Base-by-base conservation (phyloP, 352 stramenopile species). In the Pythium pectinolyticum region DNA sequence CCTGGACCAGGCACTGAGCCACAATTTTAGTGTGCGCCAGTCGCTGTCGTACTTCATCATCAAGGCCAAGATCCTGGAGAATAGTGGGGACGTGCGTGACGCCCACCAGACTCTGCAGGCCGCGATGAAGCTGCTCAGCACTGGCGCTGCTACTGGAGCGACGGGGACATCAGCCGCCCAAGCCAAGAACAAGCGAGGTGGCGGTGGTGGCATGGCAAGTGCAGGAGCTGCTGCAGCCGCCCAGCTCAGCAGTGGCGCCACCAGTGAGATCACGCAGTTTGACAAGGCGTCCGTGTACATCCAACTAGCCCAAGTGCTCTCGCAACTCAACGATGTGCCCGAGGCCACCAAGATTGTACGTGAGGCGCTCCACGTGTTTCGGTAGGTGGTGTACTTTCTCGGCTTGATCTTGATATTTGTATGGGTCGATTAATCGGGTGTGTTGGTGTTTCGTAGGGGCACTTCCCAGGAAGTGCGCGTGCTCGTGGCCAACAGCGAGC, bases 271-370 rank as follows among this genome's bases (percentile, higher is more conserved):
- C 17, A 70, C 80, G 2, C 69, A 91, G 4, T 89, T 90, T 32
- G 90, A 97, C 63, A 90, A 92, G 32, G 87, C 88, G 0, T 92
- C 82, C 0, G 80, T 97, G 15, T 97, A 95, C 65, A 95, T 97
- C 37, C 75, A 94, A 45, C 74, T 95, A 57, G 84, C 90, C 0
- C 77, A 91, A 34, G 83, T 91, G 34, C 73, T 92, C 9, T 88
- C 82, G 11, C 83, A 94, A 59, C 75, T 94, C 45, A 92, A 85
- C 49, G 81, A 92, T 41, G 76, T 90, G 19, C 43, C 74, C 0
- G 85, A 90, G 34, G 81, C 85, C 31, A 90, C 82, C 1, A 75
- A 75, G 46, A 80, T 78, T 34, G 79, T 94, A 0, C 80, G 76
- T 3, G 81, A 92, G 55, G 85, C 82, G 6, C 78, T 94, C 8